Percentiles rank a stretch among this genome's conserved stretches.
These are phyloP conservation scores for Aspergillus fijiensis DNA, from an alignment of 2,329 filamentous ascomycete genomes.

Conservation along the genomic window DNA sequence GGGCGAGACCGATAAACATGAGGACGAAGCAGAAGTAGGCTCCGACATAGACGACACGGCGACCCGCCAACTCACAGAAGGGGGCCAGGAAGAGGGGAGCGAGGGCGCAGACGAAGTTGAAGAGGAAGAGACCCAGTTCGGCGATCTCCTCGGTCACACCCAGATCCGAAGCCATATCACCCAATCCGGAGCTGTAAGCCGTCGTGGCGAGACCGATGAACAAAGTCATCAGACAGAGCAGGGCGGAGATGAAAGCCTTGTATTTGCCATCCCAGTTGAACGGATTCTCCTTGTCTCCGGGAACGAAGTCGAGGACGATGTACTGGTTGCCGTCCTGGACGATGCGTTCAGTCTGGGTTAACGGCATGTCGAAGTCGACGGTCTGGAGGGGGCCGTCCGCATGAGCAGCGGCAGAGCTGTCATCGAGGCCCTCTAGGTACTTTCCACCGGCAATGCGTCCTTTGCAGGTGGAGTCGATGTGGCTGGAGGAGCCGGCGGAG, in stretches of 20 bases:
- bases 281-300: slow-evolving; percentile 51
- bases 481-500: slow-evolving; percentile 9
- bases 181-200: slow-evolving; percentile 53
- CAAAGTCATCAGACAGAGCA: slow-evolving; percentile 54
- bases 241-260: slow-evolving; percentile 48
- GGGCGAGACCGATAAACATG: slow-evolving; percentile 50
- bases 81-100: slow-evolving; percentile 51
- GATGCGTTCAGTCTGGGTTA: slow-evolving; percentile 48
- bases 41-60: slow-evolving; percentile 49
- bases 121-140: slow-evolving; percentile 52
- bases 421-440: slow-evolving; percentile 22
- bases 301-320: slow-evolving; percentile 49
- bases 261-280: slow-evolving; percentile 51
- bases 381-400: slow-evolving; percentile 26
- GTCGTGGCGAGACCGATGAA: slow-evolving; percentile 57
- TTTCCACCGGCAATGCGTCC: slow-evolving; percentile 31
- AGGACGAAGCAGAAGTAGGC: slow-evolving; percentile 49
- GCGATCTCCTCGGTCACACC: slow-evolving; percentile 45
- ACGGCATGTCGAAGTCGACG: slow-evolving; percentile 51
- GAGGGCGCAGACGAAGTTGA: slow-evolving; percentile 52
- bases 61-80: slow-evolving; percentile 52
- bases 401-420: slow-evolving; percentile 21
- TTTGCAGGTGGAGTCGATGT: slow-evolving; percentile 9
- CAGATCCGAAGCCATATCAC: slow-evolving; percentile 48
- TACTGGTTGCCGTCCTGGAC: slow-evolving; percentile 46